Conservation (phyloP, 331 rosid genomes). For the Spiraea crenata region DNA sequence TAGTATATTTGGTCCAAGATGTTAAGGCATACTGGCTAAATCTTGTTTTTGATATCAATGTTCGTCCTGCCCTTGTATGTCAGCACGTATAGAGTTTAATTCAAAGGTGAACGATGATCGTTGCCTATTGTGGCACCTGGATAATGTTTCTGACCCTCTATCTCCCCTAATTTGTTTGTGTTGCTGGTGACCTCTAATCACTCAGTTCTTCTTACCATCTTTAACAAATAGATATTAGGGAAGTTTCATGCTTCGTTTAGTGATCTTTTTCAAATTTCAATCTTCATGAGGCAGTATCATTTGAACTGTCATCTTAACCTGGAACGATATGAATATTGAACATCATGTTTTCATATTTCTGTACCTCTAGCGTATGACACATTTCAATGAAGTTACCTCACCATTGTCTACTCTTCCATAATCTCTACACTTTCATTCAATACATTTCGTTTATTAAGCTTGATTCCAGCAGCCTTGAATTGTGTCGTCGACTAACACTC, state of each 20-base stretch:
- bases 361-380: background rate
- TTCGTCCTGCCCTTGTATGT: background rate
- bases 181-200: background rate
- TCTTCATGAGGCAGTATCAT: background rate
- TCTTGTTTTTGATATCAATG: too few species aligned
- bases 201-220: background rate
- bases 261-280: background rate
- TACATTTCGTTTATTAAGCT: too few species aligned
- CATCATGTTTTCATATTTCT: background rate
- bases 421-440: background rate
- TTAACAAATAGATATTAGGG: too few species aligned
- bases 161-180: background rate
- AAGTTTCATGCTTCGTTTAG: background rate
- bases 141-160: background rate
- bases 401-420: background rate
- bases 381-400: background rate
- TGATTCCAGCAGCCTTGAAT: background rate
- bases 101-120: too few species aligned
- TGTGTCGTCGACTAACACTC: background rate
- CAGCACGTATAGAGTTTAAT: too few species aligned
- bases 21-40: too few species aligned
- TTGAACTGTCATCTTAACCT: background rate
- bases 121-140: too few species aligned
- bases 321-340: background rate
- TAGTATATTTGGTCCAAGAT: background rate